Conservation (phyloP, 164 flowering plant genomes). For the Nymphaea thermarum region DNA sequence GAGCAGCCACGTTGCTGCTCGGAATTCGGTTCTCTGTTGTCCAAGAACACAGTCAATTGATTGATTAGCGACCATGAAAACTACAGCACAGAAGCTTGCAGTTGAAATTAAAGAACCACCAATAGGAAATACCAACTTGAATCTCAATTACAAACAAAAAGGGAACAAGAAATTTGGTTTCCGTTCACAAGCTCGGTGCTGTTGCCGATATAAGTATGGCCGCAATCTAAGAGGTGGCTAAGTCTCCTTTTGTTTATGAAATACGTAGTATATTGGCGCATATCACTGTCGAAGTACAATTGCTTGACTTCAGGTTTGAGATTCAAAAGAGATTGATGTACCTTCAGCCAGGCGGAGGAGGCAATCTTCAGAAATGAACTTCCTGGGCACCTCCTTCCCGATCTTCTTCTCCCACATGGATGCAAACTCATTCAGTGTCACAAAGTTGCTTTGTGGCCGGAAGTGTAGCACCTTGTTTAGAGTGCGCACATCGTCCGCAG, state of each 20-base stretch:
- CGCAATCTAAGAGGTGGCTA: no score
- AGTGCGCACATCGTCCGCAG: slow-evolving; percentile 29
- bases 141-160: not conserved
- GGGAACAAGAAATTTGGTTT: not conserved
- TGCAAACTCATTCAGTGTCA: slow-evolving; percentile 49
- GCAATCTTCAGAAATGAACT: slow-evolving; percentile 32
- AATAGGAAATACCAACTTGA: not conserved
- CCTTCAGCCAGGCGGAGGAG: slow-evolving; percentile 40
- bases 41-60: no score
- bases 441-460: slow-evolving; percentile 32
- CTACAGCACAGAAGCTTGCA: no score
- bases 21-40: slow-evolving; percentile 47
- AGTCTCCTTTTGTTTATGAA: no score
- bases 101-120: not conserved
- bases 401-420: slow-evolving; percentile 51
- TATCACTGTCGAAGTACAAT: no score
- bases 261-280: no score
- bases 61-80: no score
- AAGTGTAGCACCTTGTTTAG: slow-evolving; percentile 50
- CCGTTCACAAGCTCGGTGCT: no score
- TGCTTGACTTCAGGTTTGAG: not conserved
- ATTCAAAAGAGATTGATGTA: not conserved
- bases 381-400: slow-evolving; percentile 34
- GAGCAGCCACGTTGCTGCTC: slow-evolving; percentile 40
- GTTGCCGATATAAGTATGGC: no score